phyloP scores from a whole-genome alignment of 2,329 filamentous ascomycete species.

The Plectosphaerella sp. region DNA sequence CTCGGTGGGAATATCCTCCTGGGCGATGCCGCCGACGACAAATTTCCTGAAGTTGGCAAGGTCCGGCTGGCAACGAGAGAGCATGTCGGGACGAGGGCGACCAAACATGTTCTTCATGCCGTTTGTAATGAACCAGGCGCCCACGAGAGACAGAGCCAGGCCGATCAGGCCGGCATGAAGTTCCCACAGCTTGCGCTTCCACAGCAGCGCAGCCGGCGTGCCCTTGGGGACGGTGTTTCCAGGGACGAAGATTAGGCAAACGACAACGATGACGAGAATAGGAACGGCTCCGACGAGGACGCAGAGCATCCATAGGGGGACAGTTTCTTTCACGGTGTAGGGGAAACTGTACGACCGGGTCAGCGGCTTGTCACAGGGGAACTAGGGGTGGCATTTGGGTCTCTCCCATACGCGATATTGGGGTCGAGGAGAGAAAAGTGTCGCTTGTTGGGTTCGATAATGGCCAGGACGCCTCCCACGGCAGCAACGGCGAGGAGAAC shows the following conservation, averaged over 20 bases:
- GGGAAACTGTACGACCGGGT: constrained; percentile 54
- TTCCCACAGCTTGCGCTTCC: constrained; percentile 86
- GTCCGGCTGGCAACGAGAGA: constrained; percentile 76
- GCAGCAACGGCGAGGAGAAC: constrained; percentile 56
- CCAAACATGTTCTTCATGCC: constrained; percentile 77
- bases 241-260: constrained; percentile 68
- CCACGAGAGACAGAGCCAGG: constrained; percentile 65
- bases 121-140: constrained; percentile 76
- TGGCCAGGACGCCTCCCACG: constrained; percentile 55
- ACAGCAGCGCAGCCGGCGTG: constrained; percentile 61
- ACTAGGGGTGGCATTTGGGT: background rate
- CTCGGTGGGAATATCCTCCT: constrained; percentile 24
- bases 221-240: constrained; percentile 61
- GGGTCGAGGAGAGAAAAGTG: constrained; percentile 69
- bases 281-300: constrained; percentile 63
- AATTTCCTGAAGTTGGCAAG: constrained; percentile 55
- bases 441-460: constrained; percentile 58
- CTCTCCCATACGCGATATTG: constrained; percentile 60
- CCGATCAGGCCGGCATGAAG: constrained; percentile 83
- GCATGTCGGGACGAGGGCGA: constrained; percentile 74
- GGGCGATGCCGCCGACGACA: constrained; percentile 57
- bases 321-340: constrained; percentile 63
- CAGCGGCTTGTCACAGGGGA: background rate
- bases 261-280: constrained; percentile 60
- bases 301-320: constrained; percentile 61